Evolutionary conservation across 2,329 filamentous ascomycete species (phyloP).

Genomic region (Aschersonia sp.): DNA sequence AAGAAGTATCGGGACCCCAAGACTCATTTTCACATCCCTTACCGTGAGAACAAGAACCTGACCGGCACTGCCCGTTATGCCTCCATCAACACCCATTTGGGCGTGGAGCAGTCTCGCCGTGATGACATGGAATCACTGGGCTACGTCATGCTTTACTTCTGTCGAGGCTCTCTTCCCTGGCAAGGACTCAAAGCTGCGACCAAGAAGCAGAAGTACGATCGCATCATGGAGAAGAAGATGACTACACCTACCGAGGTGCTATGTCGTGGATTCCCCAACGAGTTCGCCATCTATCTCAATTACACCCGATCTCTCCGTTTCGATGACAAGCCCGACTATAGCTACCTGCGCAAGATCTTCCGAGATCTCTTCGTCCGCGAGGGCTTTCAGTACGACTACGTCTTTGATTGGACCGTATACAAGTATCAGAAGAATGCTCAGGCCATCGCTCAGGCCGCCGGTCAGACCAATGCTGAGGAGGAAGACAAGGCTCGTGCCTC

Average conservation of each 20-base stretch:
- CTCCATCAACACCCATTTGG: slow-evolving; percentile 96
- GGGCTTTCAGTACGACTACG: slow-evolving; percentile 99
- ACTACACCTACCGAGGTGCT: slow-evolving; percentile 96
- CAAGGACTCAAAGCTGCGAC: slow-evolving; percentile 96
- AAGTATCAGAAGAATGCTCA: slow-evolving; percentile 99
- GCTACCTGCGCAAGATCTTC: slow-evolving; percentile 99
- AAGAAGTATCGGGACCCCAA: slow-evolving; percentile 99
- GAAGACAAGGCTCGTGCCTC: slow-evolving; percentile 63
- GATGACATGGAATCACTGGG: slow-evolving; percentile 99
- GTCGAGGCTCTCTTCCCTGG: slow-evolving; percentile 96
- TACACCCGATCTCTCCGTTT: slow-evolving; percentile 97
- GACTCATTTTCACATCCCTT: slow-evolving; percentile 99
- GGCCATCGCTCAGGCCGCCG: slow-evolving; percentile 70
- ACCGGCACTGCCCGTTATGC: slow-evolving; percentile 97
- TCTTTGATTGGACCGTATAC: slow-evolving; percentile 99
- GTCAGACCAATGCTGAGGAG: slow-evolving; percentile 50
- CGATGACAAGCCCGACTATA: slow-evolving; percentile 99
- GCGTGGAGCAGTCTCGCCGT: slow-evolving; percentile 96
- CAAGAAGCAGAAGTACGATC: slow-evolving; percentile 99
- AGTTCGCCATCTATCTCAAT: slow-evolving; percentile 99
- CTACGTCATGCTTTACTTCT: slow-evolving; percentile 99
- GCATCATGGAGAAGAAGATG: slow-evolving; percentile 99
- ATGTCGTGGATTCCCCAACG: slow-evolving; percentile 97
- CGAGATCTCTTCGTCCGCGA: slow-evolving; percentile 97
- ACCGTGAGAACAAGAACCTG: slow-evolving; percentile 99